phyloP scores from a whole-genome alignment of 257 asterid species.

The Forsythia viridissima region DNA sequence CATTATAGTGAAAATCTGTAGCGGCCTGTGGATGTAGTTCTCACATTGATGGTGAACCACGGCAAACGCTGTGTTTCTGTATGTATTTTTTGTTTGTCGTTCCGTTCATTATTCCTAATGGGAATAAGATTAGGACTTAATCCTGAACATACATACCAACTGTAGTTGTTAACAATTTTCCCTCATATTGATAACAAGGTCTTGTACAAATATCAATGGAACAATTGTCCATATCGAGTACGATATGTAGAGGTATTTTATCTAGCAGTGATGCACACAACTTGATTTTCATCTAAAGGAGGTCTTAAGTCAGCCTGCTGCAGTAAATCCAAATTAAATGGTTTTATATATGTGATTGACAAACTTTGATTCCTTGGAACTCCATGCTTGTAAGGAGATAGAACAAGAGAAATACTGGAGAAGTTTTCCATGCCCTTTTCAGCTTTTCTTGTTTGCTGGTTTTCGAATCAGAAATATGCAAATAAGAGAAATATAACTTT shows the following conservation, averaged over 20 bases:
- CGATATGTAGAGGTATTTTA: no score
- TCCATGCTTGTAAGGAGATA: not conserved
- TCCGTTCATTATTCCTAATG: not conserved
- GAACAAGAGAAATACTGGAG: no score
- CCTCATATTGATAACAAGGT: no score
- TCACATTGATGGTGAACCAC: not conserved
- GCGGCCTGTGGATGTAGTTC: not conserved
- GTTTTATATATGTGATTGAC: not conserved
- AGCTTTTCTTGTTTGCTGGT: not conserved
- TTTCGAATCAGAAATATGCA: not conserved
- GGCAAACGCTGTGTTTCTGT: not conserved
- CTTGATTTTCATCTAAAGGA: no score
- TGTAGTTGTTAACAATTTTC: no score
- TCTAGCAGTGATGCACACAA: no score
- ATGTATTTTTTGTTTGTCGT: not conserved
- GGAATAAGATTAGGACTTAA: not conserved
- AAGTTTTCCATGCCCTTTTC: no score
- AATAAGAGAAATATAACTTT: not conserved
- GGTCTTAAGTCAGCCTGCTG: no score
- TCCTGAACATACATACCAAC: not conserved
- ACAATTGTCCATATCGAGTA: no score
- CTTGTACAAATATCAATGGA: no score
- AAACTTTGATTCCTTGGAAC: not conserved
- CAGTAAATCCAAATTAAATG: not conserved
- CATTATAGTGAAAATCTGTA: not conserved